Base-by-base conservation (phyloP, 2,329 filamentous ascomycete species). In the Microdochium nivale region DNA sequence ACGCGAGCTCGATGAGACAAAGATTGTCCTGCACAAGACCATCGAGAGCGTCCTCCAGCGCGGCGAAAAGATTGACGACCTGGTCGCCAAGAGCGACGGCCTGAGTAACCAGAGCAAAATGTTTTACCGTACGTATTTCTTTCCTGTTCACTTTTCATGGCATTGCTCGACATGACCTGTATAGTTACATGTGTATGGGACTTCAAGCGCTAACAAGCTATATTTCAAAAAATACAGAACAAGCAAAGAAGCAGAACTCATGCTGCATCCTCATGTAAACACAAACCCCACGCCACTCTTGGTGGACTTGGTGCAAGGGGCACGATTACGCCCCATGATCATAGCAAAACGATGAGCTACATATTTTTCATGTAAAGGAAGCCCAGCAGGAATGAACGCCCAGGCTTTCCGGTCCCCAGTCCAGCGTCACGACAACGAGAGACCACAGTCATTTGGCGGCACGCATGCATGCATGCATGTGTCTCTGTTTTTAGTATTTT, bases 1-100 rank as follows among this genome's bases (percentile, higher is more conserved):
- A 71, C 87, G 90, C 73, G 90, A 99, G 74, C 78, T 99, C 55
- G 91, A 97, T 65, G 91, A 96, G 78, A 97, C 92, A 55, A 97
- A 96, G 80, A 91, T 95, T 65, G 86, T 96, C 54, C 78, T 99
- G 62, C 90, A 97, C 74, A 95, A 97, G 81, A 96, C 94, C 46
- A 96, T 96, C 62, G 87, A 95, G 75, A 88, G 83, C 63, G 84
- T 86, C 50, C 70, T 96, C 63, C 86, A 96, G 76, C 81, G 94
- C 55, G 94, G 91, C 43, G 91, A 97, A 81, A 97, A 96, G 80
- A 90, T 99, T 60, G 92, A 97, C 65, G 88, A 87, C 62, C 72
- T 99, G 60, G 92, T 97, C 47, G 85, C 86, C 57, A 97, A 97
- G 82, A 95, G 89, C 63, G 90, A 96, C 62, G 89, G 86, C 13